Conservation (phyloP, 768 basidiomycete genomes). For the Galerina sulciceps region DNA sequence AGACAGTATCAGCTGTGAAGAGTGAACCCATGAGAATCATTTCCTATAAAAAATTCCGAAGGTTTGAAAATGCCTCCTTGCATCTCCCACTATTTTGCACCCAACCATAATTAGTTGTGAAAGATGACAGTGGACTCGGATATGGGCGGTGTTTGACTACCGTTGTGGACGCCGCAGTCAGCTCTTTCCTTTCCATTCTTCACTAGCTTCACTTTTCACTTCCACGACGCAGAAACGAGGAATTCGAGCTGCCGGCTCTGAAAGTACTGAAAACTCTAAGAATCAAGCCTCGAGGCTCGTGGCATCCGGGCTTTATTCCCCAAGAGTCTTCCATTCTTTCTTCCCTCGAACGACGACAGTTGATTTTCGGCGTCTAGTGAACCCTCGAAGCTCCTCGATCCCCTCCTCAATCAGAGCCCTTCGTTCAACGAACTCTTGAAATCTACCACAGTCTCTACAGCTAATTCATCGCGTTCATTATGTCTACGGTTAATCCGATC, state of each 20-base stretch:
- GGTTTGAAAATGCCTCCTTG: too few relatives aligned
- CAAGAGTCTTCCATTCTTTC: background rate
- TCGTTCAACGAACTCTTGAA: background rate
- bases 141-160: too few relatives aligned
- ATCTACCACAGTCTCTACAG: background rate
- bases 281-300: background rate
- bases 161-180: background rate
- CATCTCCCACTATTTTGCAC: too few relatives aligned
- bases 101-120: too few relatives aligned
- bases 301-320: background rate
- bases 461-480: background rate
- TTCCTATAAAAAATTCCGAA: too few relatives aligned
- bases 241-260: background rate
- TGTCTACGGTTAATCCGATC: background rate
- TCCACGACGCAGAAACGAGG: slow-evolving; percentile 3
- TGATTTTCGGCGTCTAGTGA: background rate
- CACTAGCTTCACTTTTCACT: slow-evolving; percentile 12
- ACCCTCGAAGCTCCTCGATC: too few relatives aligned
- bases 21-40: too few relatives aligned
- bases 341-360: background rate
- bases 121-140: too few relatives aligned
- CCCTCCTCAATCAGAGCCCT: background rate
- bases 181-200: slow-evolving; percentile 1
- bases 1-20: too few relatives aligned
- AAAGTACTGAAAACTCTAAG: background rate